Conservation (phyloP, 176 grass and related monocot genomes). For the Eleusine coracana region DNA sequence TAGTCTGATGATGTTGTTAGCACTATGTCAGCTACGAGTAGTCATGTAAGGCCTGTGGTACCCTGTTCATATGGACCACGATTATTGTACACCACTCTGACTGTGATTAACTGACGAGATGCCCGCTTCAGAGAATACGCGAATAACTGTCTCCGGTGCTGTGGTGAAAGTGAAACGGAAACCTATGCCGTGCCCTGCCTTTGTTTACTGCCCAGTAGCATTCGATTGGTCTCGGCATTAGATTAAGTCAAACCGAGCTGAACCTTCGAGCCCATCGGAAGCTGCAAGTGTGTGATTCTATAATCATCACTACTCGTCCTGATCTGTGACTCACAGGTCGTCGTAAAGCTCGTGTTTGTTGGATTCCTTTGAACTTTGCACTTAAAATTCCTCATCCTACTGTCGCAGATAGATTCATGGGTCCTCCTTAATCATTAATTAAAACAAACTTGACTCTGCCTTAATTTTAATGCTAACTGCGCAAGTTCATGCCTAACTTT, state of each 20-base stretch:
- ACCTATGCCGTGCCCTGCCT: not conserved
- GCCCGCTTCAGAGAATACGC: not conserved
- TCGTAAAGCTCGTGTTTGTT: constrained; percentile 5
- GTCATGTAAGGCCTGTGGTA: too few relatives aligned
- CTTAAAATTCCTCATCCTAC: too few relatives aligned
- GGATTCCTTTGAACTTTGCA: not conserved
- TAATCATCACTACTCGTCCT: not conserved
- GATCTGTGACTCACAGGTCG: not conserved
- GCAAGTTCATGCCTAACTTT: too few relatives aligned
- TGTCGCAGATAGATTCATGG: too few relatives aligned
- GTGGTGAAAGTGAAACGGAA: not conserved
- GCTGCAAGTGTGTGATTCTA: not conserved
- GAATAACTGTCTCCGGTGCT: too few relatives aligned
- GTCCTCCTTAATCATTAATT: too few relatives aligned
- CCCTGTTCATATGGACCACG: not conserved
- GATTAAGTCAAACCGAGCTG: not conserved
- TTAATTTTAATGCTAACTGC: too few relatives aligned
- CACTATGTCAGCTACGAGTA: too few relatives aligned
- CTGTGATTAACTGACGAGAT: not conserved
- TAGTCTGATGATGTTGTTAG: too few relatives aligned
- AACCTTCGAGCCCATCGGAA: not conserved
- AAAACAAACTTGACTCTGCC: too few relatives aligned
- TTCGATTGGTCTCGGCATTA: not conserved
- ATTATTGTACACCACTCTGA: not conserved
- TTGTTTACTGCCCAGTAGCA: not conserved